phyloP scores from a whole-genome alignment of 1,284 basidiomycete species.

The Omphalotus olearius region DNA sequence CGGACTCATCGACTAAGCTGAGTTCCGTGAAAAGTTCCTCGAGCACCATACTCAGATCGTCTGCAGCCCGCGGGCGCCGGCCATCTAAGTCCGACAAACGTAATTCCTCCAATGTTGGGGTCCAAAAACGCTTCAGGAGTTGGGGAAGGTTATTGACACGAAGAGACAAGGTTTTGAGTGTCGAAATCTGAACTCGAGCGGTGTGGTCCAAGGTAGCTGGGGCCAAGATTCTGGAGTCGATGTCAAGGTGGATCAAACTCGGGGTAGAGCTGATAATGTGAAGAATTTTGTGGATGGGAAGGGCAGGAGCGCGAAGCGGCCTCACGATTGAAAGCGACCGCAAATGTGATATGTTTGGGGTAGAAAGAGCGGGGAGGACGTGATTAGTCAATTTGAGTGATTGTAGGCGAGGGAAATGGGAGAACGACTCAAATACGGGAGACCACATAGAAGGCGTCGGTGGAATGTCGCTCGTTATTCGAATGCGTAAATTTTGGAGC shows the following conservation, averaged over 20 bases:
- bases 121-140: constrained; percentile 7
- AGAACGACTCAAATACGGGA: constrained; percentile 15
- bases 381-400: constrained; percentile 16
- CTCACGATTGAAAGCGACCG: constrained; percentile 11
- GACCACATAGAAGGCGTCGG: constrained; percentile 13
- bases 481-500: constrained; percentile 12
- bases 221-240: constrained; percentile 11
- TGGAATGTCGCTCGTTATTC: constrained; percentile 11
- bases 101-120: constrained; percentile 9
- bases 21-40: neutral
- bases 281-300: constrained; percentile 11
- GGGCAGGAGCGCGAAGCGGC: constrained; percentile 13
- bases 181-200: constrained; percentile 1
- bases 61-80: neutral
- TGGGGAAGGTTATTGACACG: constrained; percentile 14
- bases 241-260: constrained; percentile 10
- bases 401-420: constrained; percentile 9
- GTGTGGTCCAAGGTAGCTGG: neutral
- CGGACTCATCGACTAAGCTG: neutral
- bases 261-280: constrained; percentile 11
- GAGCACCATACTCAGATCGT: constrained; percentile 7
- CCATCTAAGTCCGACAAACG: constrained; percentile 15
- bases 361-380: constrained; percentile 10
- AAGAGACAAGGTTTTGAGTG: constrained; percentile 10
- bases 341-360: constrained; percentile 12